Evolutionary conservation across 352 stramenopile genomes (phyloP).

Genomic region (Pythium phragmitis): DNA sequence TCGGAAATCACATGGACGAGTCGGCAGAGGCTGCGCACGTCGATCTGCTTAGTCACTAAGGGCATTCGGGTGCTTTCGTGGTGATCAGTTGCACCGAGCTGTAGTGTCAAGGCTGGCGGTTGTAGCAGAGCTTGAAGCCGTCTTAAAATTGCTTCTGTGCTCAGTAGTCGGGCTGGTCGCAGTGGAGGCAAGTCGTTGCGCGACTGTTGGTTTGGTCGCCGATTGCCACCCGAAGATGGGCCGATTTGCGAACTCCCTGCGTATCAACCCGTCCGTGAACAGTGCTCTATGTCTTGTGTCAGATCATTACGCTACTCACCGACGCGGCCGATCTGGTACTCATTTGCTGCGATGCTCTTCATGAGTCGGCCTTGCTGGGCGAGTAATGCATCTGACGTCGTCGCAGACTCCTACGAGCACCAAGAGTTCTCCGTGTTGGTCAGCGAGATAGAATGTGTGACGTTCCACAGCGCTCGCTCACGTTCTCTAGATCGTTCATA

Average conservation of each 20-base stretch:
- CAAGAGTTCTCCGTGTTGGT: neutral
- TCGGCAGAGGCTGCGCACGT: slow-evolving; percentile 40
- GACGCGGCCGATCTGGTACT: neutral
- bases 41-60: slow-evolving; percentile 39
- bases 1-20: slow-evolving; percentile 45
- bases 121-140: slow-evolving; percentile 4
- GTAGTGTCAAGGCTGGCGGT: neutral
- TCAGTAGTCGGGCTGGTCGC: neutral
- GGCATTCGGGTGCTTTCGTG: neutral
- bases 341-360: slow-evolving; percentile 10
- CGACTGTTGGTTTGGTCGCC: neutral
- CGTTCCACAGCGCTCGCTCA: slow-evolving; percentile 16
- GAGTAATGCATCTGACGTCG: slow-evolving; percentile 11
- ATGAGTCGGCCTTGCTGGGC: slow-evolving; percentile 8
- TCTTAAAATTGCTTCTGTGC: slow-evolving; percentile 11
- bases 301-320: neutral
- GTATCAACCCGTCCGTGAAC: neutral
- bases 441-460: neutral
- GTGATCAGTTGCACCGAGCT: neutral
- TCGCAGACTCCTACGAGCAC: slow-evolving; percentile 4
- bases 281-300: neutral
- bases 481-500: slow-evolving; percentile 70
- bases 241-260: neutral
- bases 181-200: neutral
- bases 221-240: neutral